These are phyloP conservation scores for Neckera pumila DNA, from an alignment of 225 moss, liverwort and hornwort species.

Conservation along the genomic window DNA sequence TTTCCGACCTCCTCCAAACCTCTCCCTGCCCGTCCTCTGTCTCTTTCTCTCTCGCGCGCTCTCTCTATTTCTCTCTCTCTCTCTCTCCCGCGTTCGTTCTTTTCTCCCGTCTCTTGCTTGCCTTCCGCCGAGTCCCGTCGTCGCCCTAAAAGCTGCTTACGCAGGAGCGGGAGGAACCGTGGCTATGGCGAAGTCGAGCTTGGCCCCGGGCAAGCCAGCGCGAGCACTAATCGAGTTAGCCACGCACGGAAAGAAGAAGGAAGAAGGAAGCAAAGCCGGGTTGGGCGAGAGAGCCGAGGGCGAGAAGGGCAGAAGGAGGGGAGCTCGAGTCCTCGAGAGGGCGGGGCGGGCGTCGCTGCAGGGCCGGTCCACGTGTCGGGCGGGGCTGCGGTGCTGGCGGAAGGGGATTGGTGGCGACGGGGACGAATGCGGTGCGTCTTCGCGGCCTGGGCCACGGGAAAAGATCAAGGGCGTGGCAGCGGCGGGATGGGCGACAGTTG, in stretches of 20 bases:
- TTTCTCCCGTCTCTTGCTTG: background rate
- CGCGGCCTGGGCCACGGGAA: background rate
- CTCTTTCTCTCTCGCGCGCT: background rate
- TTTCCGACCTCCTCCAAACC: too few species aligned
- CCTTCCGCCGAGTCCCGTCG: background rate
- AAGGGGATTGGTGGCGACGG: background rate
- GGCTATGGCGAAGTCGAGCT: background rate
- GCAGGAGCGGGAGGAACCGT: background rate
- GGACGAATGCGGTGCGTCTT: constrained; percentile 28
- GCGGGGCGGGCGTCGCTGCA: background rate
- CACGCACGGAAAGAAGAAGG: too few species aligned
- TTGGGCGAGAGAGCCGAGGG: background rate
- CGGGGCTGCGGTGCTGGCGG: background rate
- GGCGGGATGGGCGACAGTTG: constrained; percentile 18
- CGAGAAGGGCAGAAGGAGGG: background rate
- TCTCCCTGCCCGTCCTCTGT: background rate
- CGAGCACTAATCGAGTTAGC: too few species aligned
- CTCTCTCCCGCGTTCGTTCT: background rate
- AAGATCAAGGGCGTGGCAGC: background rate
- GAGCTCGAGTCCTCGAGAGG: background rate
- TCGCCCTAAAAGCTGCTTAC: background rate
- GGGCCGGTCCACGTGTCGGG: constrained; percentile 15
- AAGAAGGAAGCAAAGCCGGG: too few species aligned
- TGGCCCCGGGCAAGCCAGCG: too few species aligned
- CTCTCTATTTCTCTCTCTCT: background rate